Percentiles rank a stretch among this genome's conserved stretches.
Conservation (phyloP, 495 filamentous ascomycete genomes). For the Penicillium daleae region DNA sequence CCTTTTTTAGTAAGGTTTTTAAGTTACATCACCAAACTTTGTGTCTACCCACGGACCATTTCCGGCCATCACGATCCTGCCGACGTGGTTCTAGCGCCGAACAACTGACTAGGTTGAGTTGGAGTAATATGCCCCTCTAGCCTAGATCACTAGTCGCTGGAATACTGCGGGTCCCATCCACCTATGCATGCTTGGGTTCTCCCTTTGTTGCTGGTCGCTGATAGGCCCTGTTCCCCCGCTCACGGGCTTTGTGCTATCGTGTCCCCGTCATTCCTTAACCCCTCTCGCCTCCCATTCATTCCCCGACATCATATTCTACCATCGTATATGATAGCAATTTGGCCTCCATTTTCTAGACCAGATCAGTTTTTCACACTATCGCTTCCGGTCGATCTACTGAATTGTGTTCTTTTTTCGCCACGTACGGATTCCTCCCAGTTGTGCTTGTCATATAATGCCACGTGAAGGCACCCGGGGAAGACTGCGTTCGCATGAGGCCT, state of each 20-base stretch:
- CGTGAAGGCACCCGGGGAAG: conserved; percentile 43
- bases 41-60: conserved; percentile 13
- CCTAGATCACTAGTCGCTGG: conserved; percentile 3
- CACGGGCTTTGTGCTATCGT: conserved; percentile 4
- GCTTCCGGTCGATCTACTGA: background rate
- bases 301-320: background rate
- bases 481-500: conserved; percentile 51
- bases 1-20: conserved; percentile 22
- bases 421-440: conserved; percentile 1
- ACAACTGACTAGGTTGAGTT: background rate
- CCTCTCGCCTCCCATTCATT: conserved; percentile 10
- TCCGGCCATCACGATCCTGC: background rate
- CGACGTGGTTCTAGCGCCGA: background rate
- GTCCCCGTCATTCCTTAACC: conserved; percentile 14
- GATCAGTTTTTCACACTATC: background rate
- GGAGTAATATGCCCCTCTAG: background rate
- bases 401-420: background rate
- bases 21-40: conserved; percentile 19
- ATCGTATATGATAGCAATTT: background rate
- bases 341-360: background rate
- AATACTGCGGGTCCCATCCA: background rate
- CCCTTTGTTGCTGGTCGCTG: background rate
- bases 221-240: conserved; percentile 10
- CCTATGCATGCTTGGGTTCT: background rate
- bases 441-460: conserved; percentile 33